Percentiles rank a stretch among this genome's conserved stretches.
Evolutionary conservation across 768 basidiomycete genomes (phyloP).

Genomic region (Pleurotus tuber-regium): DNA sequence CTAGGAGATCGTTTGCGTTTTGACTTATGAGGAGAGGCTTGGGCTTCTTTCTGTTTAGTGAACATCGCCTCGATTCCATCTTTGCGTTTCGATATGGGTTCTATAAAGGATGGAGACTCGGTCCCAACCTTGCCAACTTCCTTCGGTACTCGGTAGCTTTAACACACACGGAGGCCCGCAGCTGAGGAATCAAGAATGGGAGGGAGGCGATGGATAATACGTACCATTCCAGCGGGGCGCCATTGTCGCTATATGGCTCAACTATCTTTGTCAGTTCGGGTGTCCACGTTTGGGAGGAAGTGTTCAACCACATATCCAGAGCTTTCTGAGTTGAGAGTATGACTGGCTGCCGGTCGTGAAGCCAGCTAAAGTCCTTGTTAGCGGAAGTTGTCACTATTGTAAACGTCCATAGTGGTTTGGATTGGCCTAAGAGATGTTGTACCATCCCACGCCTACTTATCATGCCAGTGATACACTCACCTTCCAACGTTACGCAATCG

Average conservation of each 20-base stretch:
- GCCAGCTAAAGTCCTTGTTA: conserved; percentile 69
- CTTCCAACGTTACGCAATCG: conserved; percentile 67
- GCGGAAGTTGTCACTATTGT: conserved; percentile 86
- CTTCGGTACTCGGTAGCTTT: conserved; percentile 82
- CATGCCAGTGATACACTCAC: conserved; percentile 28
- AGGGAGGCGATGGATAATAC: conserved; percentile 20
- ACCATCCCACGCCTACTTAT: not conserved
- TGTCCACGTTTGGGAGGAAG: conserved; percentile 64
- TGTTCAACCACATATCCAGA: conserved; percentile 77
- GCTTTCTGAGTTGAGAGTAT: conserved; percentile 65
- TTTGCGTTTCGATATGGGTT: conserved; percentile 74
- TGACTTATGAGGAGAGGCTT: not conserved
- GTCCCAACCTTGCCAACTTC: conserved; percentile 91
- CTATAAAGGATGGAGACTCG: conserved; percentile 79
- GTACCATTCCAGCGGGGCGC: conserved; percentile 65
- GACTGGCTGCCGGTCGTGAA: conserved; percentile 91
- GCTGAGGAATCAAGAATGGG: not conserved
- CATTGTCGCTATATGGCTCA: conserved; percentile 51
- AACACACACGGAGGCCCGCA: not conserved
- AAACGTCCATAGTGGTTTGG: conserved; percentile 71
- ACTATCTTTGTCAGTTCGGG: conserved; percentile 57
- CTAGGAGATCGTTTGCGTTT: not conserved
- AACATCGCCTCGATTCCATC: conserved; percentile 89
- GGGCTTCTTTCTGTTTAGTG: conserved; percentile 46
- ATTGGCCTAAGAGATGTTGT: conserved; percentile 42